Percentiles rank a stretch among this genome's conserved stretches.
These are phyloP conservation scores for Juglanconis oblonga DNA, from an alignment of 2,329 filamentous ascomycete genomes.

Conservation along the genomic window DNA sequence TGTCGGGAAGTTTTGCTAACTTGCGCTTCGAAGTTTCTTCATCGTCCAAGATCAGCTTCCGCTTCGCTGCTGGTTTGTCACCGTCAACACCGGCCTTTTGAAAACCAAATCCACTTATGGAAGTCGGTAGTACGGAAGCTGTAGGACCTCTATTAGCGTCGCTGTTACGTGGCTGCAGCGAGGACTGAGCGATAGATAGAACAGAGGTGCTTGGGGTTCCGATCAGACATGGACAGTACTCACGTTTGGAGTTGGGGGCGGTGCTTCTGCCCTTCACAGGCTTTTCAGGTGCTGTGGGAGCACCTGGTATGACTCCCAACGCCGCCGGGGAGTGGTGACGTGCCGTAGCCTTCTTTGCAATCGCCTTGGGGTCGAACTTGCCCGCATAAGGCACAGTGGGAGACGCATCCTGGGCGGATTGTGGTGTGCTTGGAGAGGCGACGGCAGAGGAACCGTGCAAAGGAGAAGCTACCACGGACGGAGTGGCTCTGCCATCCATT, in stretches of 20 bases:
- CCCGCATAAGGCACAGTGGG: constrained; percentile 64
- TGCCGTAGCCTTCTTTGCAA: constrained; percentile 73
- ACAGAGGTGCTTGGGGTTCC: neutral
- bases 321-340: constrained; percentile 53
- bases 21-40: constrained; percentile 85
- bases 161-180: neutral
- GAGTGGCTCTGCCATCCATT: constrained; percentile 66
- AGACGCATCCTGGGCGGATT: constrained; percentile 46
- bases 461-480: constrained; percentile 28
- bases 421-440: constrained; percentile 44
- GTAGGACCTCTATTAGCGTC: constrained; percentile 2
- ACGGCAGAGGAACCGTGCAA: constrained; percentile 48
- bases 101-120: constrained; percentile 81
- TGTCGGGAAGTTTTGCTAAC: constrained; percentile 82
- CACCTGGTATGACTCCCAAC: constrained; percentile 45
- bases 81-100: constrained; percentile 62
- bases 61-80: constrained; percentile 67
- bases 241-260: constrained; percentile 11
- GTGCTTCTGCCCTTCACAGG: constrained; percentile 27
- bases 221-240: neutral
- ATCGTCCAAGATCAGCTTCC: constrained; percentile 80
- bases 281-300: constrained; percentile 24
- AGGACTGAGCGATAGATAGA: neutral
- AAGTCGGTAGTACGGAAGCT: constrained; percentile 57
- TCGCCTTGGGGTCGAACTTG: constrained; percentile 85